Percentiles rank a stretch among this genome's conserved stretches.
Conservation (phyloP, 106 monocot genomes). For the Phalaenopsis aphrodite region DNA sequence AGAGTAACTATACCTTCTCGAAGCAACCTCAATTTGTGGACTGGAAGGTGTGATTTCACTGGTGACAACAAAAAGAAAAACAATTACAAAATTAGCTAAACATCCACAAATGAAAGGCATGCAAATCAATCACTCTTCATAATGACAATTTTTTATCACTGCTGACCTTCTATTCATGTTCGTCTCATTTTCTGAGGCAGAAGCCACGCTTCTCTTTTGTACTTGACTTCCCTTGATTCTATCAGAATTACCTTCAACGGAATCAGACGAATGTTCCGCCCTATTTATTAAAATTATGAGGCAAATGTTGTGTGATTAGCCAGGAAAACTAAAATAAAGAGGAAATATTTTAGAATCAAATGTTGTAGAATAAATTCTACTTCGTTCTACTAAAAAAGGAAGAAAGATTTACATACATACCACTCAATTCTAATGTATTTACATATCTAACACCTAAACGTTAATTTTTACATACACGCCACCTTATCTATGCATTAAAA, state of each 20-base stretch:
- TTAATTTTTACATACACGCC: too few species aligned
- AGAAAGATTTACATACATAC: too few species aligned
- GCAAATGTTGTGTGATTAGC: neutral
- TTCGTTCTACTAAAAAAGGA: neutral
- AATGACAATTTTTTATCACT: neutral
- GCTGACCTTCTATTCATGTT: conserved; percentile 24
- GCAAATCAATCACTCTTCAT: neutral
- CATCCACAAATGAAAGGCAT: conserved; percentile 8
- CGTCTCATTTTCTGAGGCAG: conserved; percentile 14
- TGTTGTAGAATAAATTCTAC: neutral
- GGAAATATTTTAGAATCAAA: neutral
- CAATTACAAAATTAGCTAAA: neutral
- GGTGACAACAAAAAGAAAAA: conserved; percentile 9
- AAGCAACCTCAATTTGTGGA: conserved; percentile 13
- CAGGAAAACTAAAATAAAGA: neutral
- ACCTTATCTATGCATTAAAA: too few species aligned
- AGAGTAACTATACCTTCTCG: conserved; percentile 23
- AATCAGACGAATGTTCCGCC: conserved; percentile 14
- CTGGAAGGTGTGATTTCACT: conserved; percentile 20
- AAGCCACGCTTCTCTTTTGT: conserved; percentile 14
- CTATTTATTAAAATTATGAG: conserved; percentile 6
- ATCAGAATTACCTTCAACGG: conserved; percentile 6
- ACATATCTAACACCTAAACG: too few species aligned
- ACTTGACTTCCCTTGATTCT: conserved; percentile 8
- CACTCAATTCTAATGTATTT: too few species aligned